Base-by-base conservation (phyloP, 169 alveolate genomes). In the Plasmodium cynomolgi region DNA sequence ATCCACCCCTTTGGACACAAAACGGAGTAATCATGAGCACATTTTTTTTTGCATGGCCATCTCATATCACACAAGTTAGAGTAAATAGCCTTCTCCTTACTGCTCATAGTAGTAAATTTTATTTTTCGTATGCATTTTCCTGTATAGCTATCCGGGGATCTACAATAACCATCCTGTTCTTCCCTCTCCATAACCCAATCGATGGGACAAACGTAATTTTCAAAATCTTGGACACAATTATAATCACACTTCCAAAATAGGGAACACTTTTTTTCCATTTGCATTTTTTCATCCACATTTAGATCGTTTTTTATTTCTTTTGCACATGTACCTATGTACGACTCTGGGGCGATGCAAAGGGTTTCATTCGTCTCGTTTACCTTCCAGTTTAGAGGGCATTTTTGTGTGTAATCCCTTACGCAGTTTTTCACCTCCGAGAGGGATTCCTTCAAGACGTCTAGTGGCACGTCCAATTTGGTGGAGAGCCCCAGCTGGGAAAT, bases 1-100 rank as follows among this genome's bases (percentile, higher is more conserved):
- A 96, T 92, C 97, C 97, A 96, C 74, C 96, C 96, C 3, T 91
- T 84, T 29, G 97, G 97, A 26, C 97, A 96, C 41, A 96, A 86
- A 86, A 93, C 96, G 47, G 97, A 88, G 68, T 92, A 96, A 92
- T 96, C 97, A 34, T 83, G 92, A 26, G 92, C 95, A 74, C 97
- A 96, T 72, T 91, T 92, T 58, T 82, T 91, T 34, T 82, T 91
- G 33, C 95, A 91, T 75, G 95, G 92, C 95, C 95, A 91, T 74
- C 68, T 81, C 5, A 91, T 9, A 58, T 91, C 92, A 50, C 95
- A 91, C 58, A 91, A 39, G 83, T 91, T 91, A 3, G 95, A 91
- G 58, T 91, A 91, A 17, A 91, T 91, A 31, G 81, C 20, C 47
- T 91, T 91, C 77, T 91, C 95, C 58, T 91, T 91, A 72, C 77